Evolutionary conservation across 306 rosid species (phyloP), one percentile per base, ranked within the genome.

Genomic region (Rosa persica): DNA sequence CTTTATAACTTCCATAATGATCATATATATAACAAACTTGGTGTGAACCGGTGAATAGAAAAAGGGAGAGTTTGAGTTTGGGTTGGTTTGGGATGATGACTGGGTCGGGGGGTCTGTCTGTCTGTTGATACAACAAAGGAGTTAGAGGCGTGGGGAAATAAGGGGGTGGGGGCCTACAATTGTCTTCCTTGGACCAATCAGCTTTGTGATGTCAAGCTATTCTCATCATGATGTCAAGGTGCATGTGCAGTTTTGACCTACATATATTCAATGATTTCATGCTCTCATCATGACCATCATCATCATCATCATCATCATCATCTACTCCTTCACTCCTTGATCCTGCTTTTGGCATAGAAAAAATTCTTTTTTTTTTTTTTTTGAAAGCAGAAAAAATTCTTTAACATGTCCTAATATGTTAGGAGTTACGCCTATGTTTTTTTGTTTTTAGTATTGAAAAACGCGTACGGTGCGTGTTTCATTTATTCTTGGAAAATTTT

Each of bases 111-210:
- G 39, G 20, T 46, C 67, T 25, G 62, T 58, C 51, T 1, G 0
- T 58, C 5, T 34, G 44, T 16, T 4, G 25, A 47, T 9, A 69
- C 34, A 6, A 4, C 40, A 13, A 58, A n/a, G 61, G 52, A 39
- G 80, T 58, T 69, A 43, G 78, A 72, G 48, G 81, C 66, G 85
- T 64, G 78, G 70, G 72, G 39, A 75, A 54, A 75, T 23, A 36
- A 39, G n/a, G 57, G 13, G 4, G 69, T 75, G 61, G 90, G 90
- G 89, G 0, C 43, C 89, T 87, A 72, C 83, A 16, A n/a, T 38
- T 61, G 27, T 49, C 60, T 39, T 76, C 82, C 58, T 71, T 74
- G 79, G 79, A 78, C 82, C 75, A 57, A 47, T 42, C 49, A 80
- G 64, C 19, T 57, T 49, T 36, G 67, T 84, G 87, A 84, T 71